These are phyloP conservation scores for Laetiporus sulphureus DNA, from an alignment of 1,284 basidiomycete genomes.

Conservation along the genomic window DNA sequence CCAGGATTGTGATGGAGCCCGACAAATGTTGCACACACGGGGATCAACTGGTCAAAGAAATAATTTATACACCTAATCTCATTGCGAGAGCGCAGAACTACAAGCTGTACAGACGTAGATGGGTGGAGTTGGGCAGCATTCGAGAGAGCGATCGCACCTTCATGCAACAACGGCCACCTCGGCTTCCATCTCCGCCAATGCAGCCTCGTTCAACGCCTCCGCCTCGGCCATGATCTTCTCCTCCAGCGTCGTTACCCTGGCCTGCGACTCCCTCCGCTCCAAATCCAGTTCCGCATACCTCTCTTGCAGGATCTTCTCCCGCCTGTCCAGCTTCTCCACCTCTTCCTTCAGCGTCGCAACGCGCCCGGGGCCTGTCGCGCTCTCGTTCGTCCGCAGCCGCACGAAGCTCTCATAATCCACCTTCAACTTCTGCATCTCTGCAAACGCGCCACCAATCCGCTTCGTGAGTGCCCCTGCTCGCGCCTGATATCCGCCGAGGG, in stretches of 20 bases:
- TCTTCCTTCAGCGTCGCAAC: slow-evolving; percentile 76
- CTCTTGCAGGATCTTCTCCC: slow-evolving; percentile 73
- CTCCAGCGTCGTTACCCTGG: slow-evolving; percentile 57
- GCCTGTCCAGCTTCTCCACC: slow-evolving; percentile 69
- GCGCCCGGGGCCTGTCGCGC: slow-evolving; percentile 67
- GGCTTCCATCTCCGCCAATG: slow-evolving; percentile 56
- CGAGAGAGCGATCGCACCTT: no score
- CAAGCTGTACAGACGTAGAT: not conserved
- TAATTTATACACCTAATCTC: no score
- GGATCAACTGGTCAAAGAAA: no score
- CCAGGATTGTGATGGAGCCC: no score
- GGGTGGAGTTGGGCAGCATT: no score
- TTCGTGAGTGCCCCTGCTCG: slow-evolving; percentile 68
- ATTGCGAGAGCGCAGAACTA: not conserved
- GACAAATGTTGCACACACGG: no score
- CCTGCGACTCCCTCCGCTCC: slow-evolving; percentile 62
- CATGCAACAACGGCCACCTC: slow-evolving; percentile 6
- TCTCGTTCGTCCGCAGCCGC: slow-evolving; percentile 66
- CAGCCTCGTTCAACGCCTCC: slow-evolving; percentile 74
- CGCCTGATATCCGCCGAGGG: slow-evolving; percentile 86
- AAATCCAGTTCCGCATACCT: slow-evolving; percentile 78
- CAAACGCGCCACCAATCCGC: slow-evolving; percentile 63
- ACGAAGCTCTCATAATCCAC: slow-evolving; percentile 77
- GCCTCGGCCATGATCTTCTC: slow-evolving; percentile 78
- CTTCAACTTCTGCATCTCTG: slow-evolving; percentile 60